Percentiles rank a stretch among this genome's conserved stretches.
phyloP scores from a whole-genome alignment of 2,329 filamentous ascomycete genomes.

The Ceratocystis albifundus region DNA sequence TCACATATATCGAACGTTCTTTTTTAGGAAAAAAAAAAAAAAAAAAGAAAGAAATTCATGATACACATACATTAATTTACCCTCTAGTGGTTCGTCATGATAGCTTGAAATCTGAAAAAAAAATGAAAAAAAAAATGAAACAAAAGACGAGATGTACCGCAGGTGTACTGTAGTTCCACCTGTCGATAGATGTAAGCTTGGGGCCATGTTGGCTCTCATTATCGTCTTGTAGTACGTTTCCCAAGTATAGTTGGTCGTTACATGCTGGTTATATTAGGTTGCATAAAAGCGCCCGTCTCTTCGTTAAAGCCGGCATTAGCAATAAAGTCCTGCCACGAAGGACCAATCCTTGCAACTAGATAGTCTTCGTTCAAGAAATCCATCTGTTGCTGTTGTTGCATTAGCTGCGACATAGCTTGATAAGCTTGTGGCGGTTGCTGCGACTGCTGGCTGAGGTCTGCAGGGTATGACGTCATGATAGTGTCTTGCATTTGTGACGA shows the following conservation, averaged over 20 bases:
- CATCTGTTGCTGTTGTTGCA: constrained; percentile 14
- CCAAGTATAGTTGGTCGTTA: background rate
- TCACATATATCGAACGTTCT: background rate
- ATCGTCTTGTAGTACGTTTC: background rate
- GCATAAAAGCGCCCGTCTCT: constrained; percentile 21
- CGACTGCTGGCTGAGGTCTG: constrained; percentile 8
- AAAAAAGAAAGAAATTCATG: background rate
- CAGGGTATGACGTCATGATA: background rate
- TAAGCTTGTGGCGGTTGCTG: constrained; percentile 21
- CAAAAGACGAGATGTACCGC: background rate
- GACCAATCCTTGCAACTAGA: constrained; percentile 24
- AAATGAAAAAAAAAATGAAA: background rate
- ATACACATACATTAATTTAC: no score
- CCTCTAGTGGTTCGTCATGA: background rate
- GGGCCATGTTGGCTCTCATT: background rate
- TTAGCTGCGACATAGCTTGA: no score
- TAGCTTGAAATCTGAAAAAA: background rate
- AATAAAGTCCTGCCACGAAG: constrained; percentile 28
- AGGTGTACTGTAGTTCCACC: constrained; percentile 10
- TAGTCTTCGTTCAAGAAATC: constrained; percentile 20
- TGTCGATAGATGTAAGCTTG: background rate
- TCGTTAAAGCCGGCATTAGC: constrained; percentile 28
- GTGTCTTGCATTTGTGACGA: background rate
- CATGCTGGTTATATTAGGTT: constrained; percentile 4
- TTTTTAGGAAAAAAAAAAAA: background rate